phyloP scores from a whole-genome alignment of 108 stramenopile species.

The Skeletonema potamos region DNA sequence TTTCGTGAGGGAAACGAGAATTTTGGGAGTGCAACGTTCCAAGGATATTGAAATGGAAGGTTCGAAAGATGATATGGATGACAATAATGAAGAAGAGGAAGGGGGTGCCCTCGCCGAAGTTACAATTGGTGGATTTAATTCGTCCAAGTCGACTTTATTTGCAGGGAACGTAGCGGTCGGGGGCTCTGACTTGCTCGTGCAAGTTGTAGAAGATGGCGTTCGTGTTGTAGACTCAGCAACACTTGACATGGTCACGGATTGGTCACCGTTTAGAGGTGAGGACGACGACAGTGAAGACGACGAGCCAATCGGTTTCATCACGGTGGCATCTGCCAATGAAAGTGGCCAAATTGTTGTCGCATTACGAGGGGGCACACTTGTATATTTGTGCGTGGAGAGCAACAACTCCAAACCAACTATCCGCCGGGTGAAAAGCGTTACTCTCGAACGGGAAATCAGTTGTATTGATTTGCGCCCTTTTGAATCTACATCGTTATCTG shows the following conservation, averaged over 20 bases:
- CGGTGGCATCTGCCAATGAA: slow-evolving; percentile 91
- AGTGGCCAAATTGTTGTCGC: slow-evolving; percentile 85
- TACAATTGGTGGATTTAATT: slow-evolving; percentile 72
- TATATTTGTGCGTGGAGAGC: slow-evolving; percentile 62
- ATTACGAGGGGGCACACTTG: slow-evolving; percentile 71
- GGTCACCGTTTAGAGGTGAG: slow-evolving; percentile 40
- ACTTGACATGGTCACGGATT: slow-evolving; percentile 51
- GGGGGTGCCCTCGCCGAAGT: slow-evolving; percentile 59
- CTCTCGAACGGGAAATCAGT: slow-evolving; percentile 92
- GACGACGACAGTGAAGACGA: slow-evolving; percentile 40
- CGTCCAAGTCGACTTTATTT: slow-evolving; percentile 62
- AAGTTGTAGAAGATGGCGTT: slow-evolving; percentile 85
- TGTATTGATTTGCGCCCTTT: slow-evolving; percentile 91
- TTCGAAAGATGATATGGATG: slow-evolving; percentile 41
- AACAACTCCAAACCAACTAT: slow-evolving; percentile 27
- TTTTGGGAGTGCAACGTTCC: slow-evolving; percentile 73
- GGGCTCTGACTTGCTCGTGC: slow-evolving; percentile 47
- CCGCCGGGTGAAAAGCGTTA: slow-evolving; percentile 24
- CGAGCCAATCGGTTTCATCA: slow-evolving; percentile 62
- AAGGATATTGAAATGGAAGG: slow-evolving; percentile 42
- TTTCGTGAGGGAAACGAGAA: slow-evolving; percentile 92
- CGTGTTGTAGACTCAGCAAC: slow-evolving; percentile 56
- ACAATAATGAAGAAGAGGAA: slow-evolving; percentile 56
- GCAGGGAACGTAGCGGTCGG: slow-evolving; percentile 62
- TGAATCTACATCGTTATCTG: slow-evolving; percentile 16